Base-by-base conservation (phyloP, 352 stramenopile genomes). In the Pythium dissotocum region DNA sequence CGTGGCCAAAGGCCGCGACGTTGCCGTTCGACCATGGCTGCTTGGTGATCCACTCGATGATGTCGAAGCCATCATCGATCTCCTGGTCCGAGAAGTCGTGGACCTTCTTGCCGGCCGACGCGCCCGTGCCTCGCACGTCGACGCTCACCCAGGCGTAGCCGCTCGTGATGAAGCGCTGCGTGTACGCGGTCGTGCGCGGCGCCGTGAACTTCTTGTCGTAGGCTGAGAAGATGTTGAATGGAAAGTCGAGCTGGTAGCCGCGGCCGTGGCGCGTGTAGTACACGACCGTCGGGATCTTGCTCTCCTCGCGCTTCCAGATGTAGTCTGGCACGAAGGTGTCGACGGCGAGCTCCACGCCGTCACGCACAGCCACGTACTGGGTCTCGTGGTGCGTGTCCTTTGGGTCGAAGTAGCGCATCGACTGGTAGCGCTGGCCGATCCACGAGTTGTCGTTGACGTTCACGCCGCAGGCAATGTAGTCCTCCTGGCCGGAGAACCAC, bases 1-100 rank as follows among this genome's bases (percentile, higher is more conserved):
- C 87, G 63, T 93, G 83, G 53, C 87, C 87, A 49, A 93, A 82
- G 1, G 78, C 75, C 12, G 78, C 83, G 10, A 94, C 87, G 16
- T 93, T 70, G 57, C 87, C 87, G 75, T 93, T 91, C 26, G 83
- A 92, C 87, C 87, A 94, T 2, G 78, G 72, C 65, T 94, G 87
- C 66, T 88, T 58, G 0, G 80, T 87, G 71, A 94, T 84, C 87
- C 87, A 94, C 58, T 94, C 83, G 52, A 94, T 83, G 14, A 94
- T 57, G 46, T 93, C 84, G 61, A 91, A 88, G 13, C 73, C 83
- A 49, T 94, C 87, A 21, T 84, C 62, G n/a, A 91, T 67, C 61
- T 94, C 87, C 26, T 85, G 69, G 52, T 92, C 81, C 2, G 67
- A 72, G 44, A 94, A 94, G 58, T 94, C 87, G 61, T 82, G 69